These are phyloP conservation scores for Atalantia buxifolia DNA, from an alignment of 345 rosid genomes.

Conservation along the genomic window DNA sequence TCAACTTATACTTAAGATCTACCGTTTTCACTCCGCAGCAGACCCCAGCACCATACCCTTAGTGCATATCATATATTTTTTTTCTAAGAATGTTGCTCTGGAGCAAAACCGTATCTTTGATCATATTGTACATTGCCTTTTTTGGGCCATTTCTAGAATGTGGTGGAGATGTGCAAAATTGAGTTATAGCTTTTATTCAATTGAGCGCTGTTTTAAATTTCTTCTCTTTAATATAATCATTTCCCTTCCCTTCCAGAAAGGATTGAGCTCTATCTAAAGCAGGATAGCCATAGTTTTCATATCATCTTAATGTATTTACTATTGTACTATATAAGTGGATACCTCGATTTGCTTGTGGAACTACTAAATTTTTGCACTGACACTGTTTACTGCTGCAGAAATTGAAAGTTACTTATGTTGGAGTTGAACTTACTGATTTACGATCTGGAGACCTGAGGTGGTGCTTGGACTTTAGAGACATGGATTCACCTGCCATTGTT, in stretches of 20 bases:
- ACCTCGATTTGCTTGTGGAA: background rate
- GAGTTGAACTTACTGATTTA: constrained; percentile 76
- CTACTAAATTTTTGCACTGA: background rate
- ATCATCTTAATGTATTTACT: constrained; percentile 1
- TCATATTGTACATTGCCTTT: background rate
- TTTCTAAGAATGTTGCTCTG: background rate
- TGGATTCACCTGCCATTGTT: constrained; percentile 82
- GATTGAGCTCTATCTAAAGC: background rate
- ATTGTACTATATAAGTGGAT: background rate
- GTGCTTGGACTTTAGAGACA: constrained; percentile 98
- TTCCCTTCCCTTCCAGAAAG: background rate
- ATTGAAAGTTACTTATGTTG: constrained; percentile 83
- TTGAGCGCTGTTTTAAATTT: background rate
- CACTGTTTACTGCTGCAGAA: constrained; percentile 44
- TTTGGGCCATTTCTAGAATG: background rate
- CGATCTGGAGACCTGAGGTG: constrained; percentile 81
- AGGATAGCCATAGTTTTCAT: background rate
- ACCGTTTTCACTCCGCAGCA: background rate
- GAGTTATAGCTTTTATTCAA: background rate
- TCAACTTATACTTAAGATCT: background rate
- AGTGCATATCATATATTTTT: background rate
- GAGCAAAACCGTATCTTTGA: background rate
- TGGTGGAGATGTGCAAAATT: background rate
- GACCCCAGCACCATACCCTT: background rate
- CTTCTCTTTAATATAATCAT: background rate